These are phyloP conservation scores for Hyaloscypha hepaticicola DNA, from an alignment of 495 filamentous ascomycete genomes.

Conservation along the genomic window DNA sequence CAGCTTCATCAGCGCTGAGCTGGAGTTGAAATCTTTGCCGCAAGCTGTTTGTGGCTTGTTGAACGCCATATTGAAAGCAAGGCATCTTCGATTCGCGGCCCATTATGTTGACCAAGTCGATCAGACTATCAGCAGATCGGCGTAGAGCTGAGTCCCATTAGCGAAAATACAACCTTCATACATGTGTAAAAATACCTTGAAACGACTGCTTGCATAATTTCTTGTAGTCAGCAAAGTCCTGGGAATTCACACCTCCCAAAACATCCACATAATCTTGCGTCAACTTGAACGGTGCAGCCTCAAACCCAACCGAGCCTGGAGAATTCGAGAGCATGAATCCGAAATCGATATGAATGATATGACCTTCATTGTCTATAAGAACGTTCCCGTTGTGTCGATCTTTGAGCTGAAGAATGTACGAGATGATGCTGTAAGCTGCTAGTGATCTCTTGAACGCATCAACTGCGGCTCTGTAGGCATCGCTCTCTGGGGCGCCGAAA, in stretches of 20 bases:
- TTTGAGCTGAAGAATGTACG: slow-evolving; percentile 73
- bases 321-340: slow-evolving; percentile 82
- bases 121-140: slow-evolving; percentile 67
- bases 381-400: slow-evolving; percentile 82
- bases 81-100: slow-evolving; percentile 73
- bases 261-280: slow-evolving; percentile 78
- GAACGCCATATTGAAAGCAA: slow-evolving; percentile 64
- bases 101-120: slow-evolving; percentile 75
- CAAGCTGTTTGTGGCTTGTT: slow-evolving; percentile 59
- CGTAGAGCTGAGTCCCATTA: slow-evolving; percentile 52
- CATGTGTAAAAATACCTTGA: slow-evolving; percentile 50
- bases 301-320: slow-evolving; percentile 72
- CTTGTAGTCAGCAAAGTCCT: slow-evolving; percentile 65
- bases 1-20: slow-evolving; percentile 70
- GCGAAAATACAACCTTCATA: slow-evolving; percentile 10
- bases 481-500: slow-evolving; percentile 62
- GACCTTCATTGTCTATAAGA: slow-evolving; percentile 73
- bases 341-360: slow-evolving; percentile 81
- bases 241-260: slow-evolving; percentile 61
- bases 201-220: slow-evolving; percentile 72
- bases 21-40: slow-evolving; percentile 69
- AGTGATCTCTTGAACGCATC: slow-evolving; percentile 70
- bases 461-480: slow-evolving; percentile 60
- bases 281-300: slow-evolving; percentile 77
- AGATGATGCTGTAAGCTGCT: slow-evolving; percentile 74